Conservation (phyloP, 345 rosid genomes). For the Moricandia arvensis region DNA sequence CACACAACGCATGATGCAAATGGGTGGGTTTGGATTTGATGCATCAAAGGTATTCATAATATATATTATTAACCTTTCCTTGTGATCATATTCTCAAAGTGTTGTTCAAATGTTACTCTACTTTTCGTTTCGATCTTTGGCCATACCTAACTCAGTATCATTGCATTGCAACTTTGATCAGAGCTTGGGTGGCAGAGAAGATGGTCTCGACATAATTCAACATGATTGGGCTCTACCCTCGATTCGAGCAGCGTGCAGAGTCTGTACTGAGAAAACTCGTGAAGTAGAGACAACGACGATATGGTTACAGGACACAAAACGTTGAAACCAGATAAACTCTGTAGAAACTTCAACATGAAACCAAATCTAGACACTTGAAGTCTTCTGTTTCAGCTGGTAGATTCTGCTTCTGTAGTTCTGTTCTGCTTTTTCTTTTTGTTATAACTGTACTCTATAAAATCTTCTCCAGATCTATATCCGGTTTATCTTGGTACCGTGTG, state of each 20-base stretch:
- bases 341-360: conserved; percentile 16
- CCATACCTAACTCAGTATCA: conserved; percentile 9
- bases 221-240: conserved; percentile 90
- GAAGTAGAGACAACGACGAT: conserved; percentile 35
- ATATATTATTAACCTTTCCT: neutral
- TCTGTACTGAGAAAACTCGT: conserved; percentile 71
- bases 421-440: neutral
- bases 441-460: neutral
- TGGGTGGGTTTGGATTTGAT: conserved; percentile 96
- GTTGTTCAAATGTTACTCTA: neutral
- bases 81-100: conserved; percentile 11
- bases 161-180: conserved; percentile 35
- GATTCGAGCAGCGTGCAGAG: conserved; percentile 90
- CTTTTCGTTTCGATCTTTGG: neutral
- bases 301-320: conserved; percentile 8
- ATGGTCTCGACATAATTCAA: conserved; percentile 68
- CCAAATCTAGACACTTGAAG: neutral
- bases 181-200: conserved; percentile 89
- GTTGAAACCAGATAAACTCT: neutral
- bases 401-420: neutral
- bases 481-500: conserved; percentile 4
- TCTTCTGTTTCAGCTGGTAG: neutral
- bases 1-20: conserved; percentile 99
- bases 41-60: conserved; percentile 68
- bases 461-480: neutral